These are phyloP conservation scores for Agapanthus africanus DNA, from an alignment of 106 monocot species.

Conservation along the genomic window DNA sequence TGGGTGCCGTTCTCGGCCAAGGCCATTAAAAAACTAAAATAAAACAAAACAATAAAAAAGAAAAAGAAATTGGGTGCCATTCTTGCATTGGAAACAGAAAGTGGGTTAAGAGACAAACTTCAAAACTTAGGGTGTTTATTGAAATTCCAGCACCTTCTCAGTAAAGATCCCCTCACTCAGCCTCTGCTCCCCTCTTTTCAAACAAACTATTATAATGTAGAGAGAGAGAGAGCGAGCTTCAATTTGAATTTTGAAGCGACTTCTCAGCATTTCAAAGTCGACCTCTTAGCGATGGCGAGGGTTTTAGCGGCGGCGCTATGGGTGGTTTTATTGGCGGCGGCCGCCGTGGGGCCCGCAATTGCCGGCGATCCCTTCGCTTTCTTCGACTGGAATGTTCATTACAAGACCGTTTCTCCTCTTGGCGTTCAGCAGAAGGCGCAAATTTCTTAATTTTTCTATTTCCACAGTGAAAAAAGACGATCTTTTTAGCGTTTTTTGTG, in stretches of 20 bases:
- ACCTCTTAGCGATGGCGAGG: neutral
- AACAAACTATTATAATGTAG: neutral
- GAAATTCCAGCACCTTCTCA: neutral
- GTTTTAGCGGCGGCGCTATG: neutral
- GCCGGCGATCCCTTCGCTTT: conserved; percentile 59
- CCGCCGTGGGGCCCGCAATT: neutral
- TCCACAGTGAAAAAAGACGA: neutral
- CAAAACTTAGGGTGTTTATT: neutral
- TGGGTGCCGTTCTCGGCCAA: neutral
- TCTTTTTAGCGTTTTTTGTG: too few relatives aligned
- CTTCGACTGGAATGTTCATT: conserved; percentile 79
- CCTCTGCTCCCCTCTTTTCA: neutral
- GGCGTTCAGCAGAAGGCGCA: conserved; percentile 69
- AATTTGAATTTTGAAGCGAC: neutral
- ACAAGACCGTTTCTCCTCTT: conserved; percentile 70
- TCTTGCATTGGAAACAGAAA: too few relatives aligned
- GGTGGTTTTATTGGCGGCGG: neutral
- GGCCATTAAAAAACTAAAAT: neutral
- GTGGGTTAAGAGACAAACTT: too few relatives aligned
- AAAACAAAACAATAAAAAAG: neutral
- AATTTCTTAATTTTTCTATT: neutral
- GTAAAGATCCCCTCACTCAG: neutral
- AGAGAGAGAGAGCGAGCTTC: too few relatives aligned
- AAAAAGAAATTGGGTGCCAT: neutral
- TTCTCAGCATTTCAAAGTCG: neutral